Conservation (phyloP, 1,284 basidiomycete genomes). For the Ceratobasidium papillatum region DNA sequence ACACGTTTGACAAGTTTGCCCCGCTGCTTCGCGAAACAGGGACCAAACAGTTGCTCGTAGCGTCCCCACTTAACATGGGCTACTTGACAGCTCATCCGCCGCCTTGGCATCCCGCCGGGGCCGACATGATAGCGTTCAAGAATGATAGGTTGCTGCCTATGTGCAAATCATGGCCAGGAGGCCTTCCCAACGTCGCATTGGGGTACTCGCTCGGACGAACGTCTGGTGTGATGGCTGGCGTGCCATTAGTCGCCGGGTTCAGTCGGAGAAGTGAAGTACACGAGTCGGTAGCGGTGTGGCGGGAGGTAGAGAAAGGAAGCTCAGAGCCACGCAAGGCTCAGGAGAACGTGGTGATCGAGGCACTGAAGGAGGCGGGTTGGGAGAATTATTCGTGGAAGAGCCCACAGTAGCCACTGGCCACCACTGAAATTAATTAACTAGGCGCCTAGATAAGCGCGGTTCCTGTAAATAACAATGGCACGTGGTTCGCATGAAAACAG, state of each 20-base stretch:
- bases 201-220: conserved; percentile 69
- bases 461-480: conserved; percentile 6
- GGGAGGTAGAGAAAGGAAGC: conserved; percentile 59
- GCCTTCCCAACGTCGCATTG: conserved; percentile 72
- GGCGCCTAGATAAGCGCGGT: conserved; percentile 14
- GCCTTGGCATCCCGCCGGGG: conserved; percentile 86
- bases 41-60: conserved; percentile 79
- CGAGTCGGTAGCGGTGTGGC: conserved; percentile 73
- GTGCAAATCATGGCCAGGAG: conserved; percentile 51
- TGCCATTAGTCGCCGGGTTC: conserved; percentile 81
- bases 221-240: conserved; percentile 49
- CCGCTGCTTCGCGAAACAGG: conserved; percentile 65
- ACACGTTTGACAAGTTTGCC: conserved; percentile 68
- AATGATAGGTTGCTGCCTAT: conserved; percentile 50
- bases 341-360: conserved; percentile 59
- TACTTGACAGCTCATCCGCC: conserved; percentile 77
- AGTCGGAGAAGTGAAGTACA: conserved; percentile 77
- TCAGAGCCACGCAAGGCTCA: conserved; percentile 56
- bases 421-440: neutral
- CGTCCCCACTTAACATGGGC: conserved; percentile 93
- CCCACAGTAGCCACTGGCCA: conserved; percentile 22
- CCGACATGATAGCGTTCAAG: conserved; percentile 56
- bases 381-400: conserved; percentile 68
- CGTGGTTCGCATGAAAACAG: conserved; percentile 24
- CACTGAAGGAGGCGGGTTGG: conserved; percentile 63